Evolutionary conservation across 345 rosid genomes (phyloP).

Genomic region (Populus davidiana): DNA sequence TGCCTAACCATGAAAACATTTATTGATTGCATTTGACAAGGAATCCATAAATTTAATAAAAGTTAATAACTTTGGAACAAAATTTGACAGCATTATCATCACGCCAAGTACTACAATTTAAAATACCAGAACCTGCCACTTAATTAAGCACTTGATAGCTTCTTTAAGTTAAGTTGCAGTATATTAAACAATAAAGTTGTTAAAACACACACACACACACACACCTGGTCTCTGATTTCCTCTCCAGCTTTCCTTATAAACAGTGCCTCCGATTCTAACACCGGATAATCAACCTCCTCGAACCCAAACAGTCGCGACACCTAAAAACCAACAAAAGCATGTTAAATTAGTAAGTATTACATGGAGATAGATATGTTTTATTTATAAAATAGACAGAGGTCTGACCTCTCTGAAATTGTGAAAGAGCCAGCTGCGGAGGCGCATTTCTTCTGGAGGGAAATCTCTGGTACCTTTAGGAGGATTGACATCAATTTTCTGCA

Average conservation of each 20-base stretch:
- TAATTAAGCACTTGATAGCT: neutral
- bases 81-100: too few species aligned
- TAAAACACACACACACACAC: neutral
- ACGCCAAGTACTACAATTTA: too few species aligned
- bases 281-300: slow-evolving; percentile 92
- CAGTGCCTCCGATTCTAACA: slow-evolving; percentile 78
- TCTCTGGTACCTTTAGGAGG: slow-evolving; percentile 95
- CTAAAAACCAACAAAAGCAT: slow-evolving; percentile 19
- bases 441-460: slow-evolving; percentile 92
- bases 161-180: neutral
- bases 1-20: too few species aligned
- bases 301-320: slow-evolving; percentile 72
- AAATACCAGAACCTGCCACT: too few species aligned
- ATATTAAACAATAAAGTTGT: neutral
- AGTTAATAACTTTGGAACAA: too few species aligned
- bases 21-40: too few species aligned
- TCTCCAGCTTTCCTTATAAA: slow-evolving; percentile 92
- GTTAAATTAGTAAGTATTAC: neutral
- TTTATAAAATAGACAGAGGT: neutral
- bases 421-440: slow-evolving; percentile 90
- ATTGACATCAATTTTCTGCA: slow-evolving; percentile 71
- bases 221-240: slow-evolving; percentile 88
- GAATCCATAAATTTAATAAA: too few species aligned
- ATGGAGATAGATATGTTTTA: neutral
- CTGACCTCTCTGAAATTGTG: slow-evolving; percentile 75